Percentiles rank a stretch among this genome's conserved stretches.
Evolutionary conservation across 495 filamentous ascomycete species (phyloP).

Genomic region (Tuber brumale): DNA sequence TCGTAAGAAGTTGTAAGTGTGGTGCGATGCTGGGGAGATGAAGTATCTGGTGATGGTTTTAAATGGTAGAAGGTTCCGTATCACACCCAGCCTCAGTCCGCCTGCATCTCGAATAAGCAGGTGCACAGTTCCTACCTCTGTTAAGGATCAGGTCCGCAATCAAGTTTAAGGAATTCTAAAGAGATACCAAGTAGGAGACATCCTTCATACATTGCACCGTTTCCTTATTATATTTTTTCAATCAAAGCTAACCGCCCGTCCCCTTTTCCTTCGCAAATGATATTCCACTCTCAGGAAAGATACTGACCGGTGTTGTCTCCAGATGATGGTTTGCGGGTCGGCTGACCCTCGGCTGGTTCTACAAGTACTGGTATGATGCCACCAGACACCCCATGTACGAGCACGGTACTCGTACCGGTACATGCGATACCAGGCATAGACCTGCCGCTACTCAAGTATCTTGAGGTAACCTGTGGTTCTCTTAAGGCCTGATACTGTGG

Average conservation of each 20-base stretch:
- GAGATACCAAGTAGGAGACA: not conserved
- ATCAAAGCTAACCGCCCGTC: not conserved
- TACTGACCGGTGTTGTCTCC: not conserved
- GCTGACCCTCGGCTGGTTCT: not conserved
- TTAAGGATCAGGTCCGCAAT: not conserved
- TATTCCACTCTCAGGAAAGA: not conserved
- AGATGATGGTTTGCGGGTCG: not conserved
- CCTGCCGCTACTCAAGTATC: too few species aligned
- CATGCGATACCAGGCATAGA: too few species aligned
- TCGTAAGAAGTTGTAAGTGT: not conserved
- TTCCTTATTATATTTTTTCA: not conserved
- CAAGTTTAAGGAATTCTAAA: not conserved
- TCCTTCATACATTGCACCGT: not conserved
- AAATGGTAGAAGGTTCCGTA: not conserved
- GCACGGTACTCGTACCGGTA: too few species aligned
- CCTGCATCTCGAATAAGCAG: not conserved
- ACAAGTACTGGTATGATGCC: not conserved
- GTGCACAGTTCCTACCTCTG: not conserved
- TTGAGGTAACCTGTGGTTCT: too few species aligned
- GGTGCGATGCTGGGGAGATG: not conserved
- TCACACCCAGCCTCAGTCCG: not conserved
- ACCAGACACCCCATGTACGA: not conserved
- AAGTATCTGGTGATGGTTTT: not conserved
- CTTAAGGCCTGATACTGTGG: too few species aligned
- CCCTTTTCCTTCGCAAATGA: not conserved